Evolutionary conservation across 345 rosid species (phyloP).

Genomic region (Syzygium aromaticum): DNA sequence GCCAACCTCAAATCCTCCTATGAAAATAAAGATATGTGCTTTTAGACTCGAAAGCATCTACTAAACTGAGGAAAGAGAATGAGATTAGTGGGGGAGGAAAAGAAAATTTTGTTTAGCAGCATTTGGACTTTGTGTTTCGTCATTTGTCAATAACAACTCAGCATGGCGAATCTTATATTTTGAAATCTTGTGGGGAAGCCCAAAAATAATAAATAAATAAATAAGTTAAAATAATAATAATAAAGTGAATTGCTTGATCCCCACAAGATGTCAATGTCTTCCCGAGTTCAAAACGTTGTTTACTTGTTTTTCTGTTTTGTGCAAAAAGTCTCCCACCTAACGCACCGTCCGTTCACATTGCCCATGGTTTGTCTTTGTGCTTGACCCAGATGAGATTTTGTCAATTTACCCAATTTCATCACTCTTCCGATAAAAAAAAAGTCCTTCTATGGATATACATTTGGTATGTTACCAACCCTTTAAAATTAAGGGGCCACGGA

Average conservation of each 20-base stretch:
- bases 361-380: not conserved
- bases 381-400: not conserved
- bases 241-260: not conserved
- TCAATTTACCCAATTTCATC: not conserved
- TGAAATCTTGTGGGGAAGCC: not conserved
- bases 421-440: not conserved
- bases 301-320: not conserved
- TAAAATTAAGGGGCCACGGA: not conserved
- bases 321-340: not conserved
- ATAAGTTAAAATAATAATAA: not conserved
- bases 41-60: not conserved
- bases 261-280: not conserved
- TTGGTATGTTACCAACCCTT: not conserved
- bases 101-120: not conserved
- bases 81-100: not conserved
- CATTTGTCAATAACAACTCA: not conserved
- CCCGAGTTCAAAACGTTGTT: not conserved
- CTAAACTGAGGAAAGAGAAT: not conserved
- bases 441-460: not conserved
- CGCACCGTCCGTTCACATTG: not conserved
- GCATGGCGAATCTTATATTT: not conserved
- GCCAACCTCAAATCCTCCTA: not conserved
- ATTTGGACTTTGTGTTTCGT: not conserved
- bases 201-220: not conserved
- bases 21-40: not conserved